Percentiles rank a stretch among this genome's conserved stretches.
phyloP scores from a whole-genome alignment of 345 rosid species.

The Triadica sebifera region DNA sequence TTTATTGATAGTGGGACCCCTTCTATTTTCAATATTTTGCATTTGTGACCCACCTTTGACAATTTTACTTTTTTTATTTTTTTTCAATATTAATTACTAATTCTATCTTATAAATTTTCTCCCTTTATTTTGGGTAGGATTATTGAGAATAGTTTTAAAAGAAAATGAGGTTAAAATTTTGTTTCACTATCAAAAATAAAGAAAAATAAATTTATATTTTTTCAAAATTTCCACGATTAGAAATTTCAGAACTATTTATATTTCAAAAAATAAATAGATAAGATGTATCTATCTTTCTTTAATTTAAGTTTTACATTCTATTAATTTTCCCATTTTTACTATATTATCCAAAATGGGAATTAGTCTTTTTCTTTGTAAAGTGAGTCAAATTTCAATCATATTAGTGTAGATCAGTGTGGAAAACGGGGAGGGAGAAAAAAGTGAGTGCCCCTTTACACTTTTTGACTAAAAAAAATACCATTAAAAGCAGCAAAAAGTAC shows the following conservation, averaged over 20 bases:
- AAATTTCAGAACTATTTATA: no score
- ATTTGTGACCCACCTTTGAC: conserved; percentile 5
- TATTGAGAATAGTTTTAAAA: no score
- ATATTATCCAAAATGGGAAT: no score
- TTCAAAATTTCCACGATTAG: no score
- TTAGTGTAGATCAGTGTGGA: neutral
- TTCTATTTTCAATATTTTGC: neutral
- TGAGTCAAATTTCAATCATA: neutral
- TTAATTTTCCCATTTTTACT: neutral
- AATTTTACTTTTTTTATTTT: neutral
- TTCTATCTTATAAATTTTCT: neutral
- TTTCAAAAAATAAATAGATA: no score
- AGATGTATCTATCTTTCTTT: no score
- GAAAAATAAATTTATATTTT: no score
- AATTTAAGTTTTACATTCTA: no score
- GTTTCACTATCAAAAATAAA: no score
- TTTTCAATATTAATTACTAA: neutral
- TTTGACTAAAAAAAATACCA: neutral
- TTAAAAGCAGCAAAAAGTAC: neutral
- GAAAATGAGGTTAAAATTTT: no score
- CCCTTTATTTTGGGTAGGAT: no score
- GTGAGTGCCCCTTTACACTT: neutral
- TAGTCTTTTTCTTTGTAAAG: no score
- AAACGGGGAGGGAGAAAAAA: neutral
- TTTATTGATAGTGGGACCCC: neutral